Evolutionary conservation across 345 rosid genomes (phyloP), one percentile per base, ranked within the genome.

Genomic region (Citrus australasica): DNA sequence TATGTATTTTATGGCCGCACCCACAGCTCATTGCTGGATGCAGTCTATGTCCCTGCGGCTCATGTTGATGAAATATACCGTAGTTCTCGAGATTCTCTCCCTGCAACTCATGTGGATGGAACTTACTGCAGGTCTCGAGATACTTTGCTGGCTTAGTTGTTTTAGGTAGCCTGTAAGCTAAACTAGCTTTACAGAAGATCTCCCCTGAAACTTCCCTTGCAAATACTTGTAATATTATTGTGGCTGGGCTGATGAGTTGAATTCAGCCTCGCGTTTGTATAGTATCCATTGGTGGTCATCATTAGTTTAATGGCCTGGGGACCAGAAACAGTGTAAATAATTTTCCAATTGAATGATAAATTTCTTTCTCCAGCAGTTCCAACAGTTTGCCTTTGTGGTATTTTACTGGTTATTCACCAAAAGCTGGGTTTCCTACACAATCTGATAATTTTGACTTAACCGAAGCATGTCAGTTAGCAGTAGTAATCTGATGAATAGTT

Each of bases 1-100:
- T 94, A 94, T 71, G 71, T 79, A 58, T 84, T 91, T 86, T 94
- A 94, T 62, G 98, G 98, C 14, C 83, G 90, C 69, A 85, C 51
- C 24, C 83, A 91, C 87, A 94, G 98, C 84, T 90, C 93, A 2
- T 80, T 94, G 21, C 82, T 61, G 14, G 79, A 88, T 79, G 97
- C 94, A 35, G 85, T 94, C 28, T 94, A 94, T 69, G 97, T 94
- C 27, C 82, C 95, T 2, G 85, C 85, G 22, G 88, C 89, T 55
- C 89, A 84, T 62, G 95, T 87, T 14, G 88, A 87, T 56, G 89
- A 91, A 80, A 89, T 92, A 55, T 84, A 88, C 48, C 89, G 88
- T 9, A 81, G 78, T 60, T 85, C 90, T 11, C 87, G 76, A 24
- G 82, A 73, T 71, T 79, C 78, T 77, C 53, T 17, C 22, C 22